Evolutionary conservation across 257 asterid genomes (phyloP).

Genomic region (Eustoma russellianum): DNA sequence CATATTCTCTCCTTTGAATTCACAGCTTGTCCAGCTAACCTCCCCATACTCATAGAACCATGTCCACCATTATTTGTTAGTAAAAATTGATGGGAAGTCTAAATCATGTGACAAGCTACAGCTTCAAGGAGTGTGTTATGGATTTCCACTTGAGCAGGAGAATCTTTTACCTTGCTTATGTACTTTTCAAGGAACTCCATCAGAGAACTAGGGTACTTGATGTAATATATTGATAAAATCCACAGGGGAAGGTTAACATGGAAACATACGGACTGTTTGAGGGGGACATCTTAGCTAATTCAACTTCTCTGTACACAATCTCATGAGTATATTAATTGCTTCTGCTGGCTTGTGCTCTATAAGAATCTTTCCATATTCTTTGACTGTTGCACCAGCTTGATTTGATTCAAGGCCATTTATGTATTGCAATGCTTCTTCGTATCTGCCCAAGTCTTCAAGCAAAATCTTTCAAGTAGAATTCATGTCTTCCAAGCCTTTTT

Average conservation of each 20-base stretch:
- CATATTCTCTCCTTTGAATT: constrained; percentile 30
- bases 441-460: constrained; percentile 87
- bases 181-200: constrained; percentile 88
- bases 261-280: constrained; percentile 49
- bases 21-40: constrained; percentile 19
- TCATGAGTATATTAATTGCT: constrained; percentile 72
- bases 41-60: constrained; percentile 26
- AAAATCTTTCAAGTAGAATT: constrained; percentile 89
- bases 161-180: constrained; percentile 71
- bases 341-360: constrained; percentile 86
- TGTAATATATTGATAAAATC: constrained; percentile 84
- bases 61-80: constrained; percentile 32
- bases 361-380: constrained; percentile 90
- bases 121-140: constrained; percentile 80
- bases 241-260: constrained; percentile 97
- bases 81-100: constrained; percentile 69
- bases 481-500: constrained; percentile 93
- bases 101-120: constrained; percentile 74
- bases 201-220: constrained; percentile 76
- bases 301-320: constrained; percentile 89
- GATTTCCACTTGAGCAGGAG: constrained; percentile 96
- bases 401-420: constrained; percentile 83
- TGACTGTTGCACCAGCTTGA: constrained; percentile 91
- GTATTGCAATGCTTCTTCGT: constrained; percentile 86
- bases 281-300: constrained; percentile 38